Conservation (phyloP, 371 early-diverging fungal species). For the Sporodiniella umbellata region DNA sequence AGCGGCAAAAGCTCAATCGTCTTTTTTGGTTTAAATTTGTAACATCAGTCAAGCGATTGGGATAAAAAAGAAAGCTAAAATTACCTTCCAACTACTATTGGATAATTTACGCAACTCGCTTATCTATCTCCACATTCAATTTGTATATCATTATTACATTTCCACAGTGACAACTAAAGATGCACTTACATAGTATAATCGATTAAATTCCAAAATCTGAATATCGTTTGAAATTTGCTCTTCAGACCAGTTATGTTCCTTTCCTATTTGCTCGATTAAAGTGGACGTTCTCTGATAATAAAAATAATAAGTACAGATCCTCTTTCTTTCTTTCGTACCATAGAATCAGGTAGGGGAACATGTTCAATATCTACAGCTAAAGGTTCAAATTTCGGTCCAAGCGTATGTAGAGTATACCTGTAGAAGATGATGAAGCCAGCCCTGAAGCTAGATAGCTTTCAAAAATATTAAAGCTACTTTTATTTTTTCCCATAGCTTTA, state of each 20-base stretch:
- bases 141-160: too few relatives aligned
- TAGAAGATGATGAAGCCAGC: constrained; percentile 1
- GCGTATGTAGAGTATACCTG: background rate
- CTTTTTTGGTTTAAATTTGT: too few relatives aligned
- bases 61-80: background rate
- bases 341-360: constrained; percentile 29
- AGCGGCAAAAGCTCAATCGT: constrained; percentile 26
- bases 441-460: constrained; percentile 26
- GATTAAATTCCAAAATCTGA: constrained; percentile 47
- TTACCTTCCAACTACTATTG: constrained; percentile 62
- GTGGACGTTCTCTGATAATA: constrained; percentile 51
- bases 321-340: constrained; percentile 11
- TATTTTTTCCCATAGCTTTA: constrained; percentile 27
- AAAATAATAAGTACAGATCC: background rate
- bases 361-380: constrained; percentile 9
- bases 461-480: constrained; percentile 17
- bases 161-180: too few relatives aligned
- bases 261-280: constrained; percentile 59
- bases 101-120: constrained; percentile 60
- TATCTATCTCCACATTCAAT: constrained; percentile 18
- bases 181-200: constrained; percentile 49
- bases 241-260: constrained; percentile 57
- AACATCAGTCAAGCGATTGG: too few relatives aligned
- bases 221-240: constrained; percentile 57
- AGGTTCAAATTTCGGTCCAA: background rate